These are phyloP conservation scores for Herpotrichia juniperi DNA, from an alignment of 2,329 filamentous ascomycete species.

Conservation along the genomic window DNA sequence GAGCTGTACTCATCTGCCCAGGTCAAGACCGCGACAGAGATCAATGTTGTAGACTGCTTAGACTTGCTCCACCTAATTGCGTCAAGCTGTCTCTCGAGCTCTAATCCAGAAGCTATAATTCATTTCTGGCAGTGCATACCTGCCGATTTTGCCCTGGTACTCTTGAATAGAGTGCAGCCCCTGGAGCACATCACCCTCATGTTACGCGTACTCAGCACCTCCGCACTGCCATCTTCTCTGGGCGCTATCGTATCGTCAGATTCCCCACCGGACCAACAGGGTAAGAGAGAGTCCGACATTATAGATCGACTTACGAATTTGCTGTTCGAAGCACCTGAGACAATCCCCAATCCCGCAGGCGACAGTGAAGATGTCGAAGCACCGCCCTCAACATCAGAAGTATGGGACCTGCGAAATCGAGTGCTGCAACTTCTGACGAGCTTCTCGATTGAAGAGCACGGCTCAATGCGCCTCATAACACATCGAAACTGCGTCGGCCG, in stretches of 20 bases:
- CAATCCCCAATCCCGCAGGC: conserved; percentile 29
- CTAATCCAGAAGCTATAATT: conserved; percentile 47
- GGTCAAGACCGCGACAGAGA: conserved; percentile 58
- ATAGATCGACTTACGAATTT: conserved; percentile 69
- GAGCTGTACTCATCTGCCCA: conserved; percentile 47
- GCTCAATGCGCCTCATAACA: conserved; percentile 67
- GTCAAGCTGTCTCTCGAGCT: conserved; percentile 59
- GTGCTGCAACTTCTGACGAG: conserved; percentile 57
- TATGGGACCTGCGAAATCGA: conserved; percentile 54
- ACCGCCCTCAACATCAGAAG: conserved; percentile 43
- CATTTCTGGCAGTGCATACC: conserved; percentile 73
- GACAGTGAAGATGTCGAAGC: not conserved
- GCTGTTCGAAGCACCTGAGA: conserved; percentile 62
- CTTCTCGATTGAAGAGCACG: conserved; percentile 66
- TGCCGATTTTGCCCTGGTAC: conserved; percentile 69
- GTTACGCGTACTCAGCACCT: conserved; percentile 70
- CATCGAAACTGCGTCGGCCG: conserved; percentile 75
- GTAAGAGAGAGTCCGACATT: conserved; percentile 52
- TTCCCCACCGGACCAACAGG: conserved; percentile 40
- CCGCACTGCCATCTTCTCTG: conserved; percentile 67
- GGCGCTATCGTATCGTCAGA: conserved; percentile 66
- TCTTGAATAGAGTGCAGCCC: conserved; percentile 71
- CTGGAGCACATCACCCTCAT: conserved; percentile 67
- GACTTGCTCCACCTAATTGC: conserved; percentile 69
- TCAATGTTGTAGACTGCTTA: conserved; percentile 69